Evolutionary conservation across 2,329 filamentous ascomycete species (phyloP).

Genomic region (Penicillium digitatum): DNA sequence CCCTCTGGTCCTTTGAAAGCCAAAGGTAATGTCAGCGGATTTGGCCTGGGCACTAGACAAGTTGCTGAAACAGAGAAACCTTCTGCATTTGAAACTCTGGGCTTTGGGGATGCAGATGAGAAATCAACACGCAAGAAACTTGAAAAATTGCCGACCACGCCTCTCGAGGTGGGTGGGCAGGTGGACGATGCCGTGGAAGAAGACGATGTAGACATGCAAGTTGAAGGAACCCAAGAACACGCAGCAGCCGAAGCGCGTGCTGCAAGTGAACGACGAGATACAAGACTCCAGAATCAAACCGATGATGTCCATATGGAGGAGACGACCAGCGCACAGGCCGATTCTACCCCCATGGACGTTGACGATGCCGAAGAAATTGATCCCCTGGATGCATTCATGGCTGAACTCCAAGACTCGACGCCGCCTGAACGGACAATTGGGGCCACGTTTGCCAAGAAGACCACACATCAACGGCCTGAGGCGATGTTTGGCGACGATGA

Average conservation of each 20-base stretch:
- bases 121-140: constrained; percentile 82
- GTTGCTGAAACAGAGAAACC: constrained; percentile 62
- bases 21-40: constrained; percentile 72
- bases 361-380: constrained; percentile 64
- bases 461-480: constrained; percentile 64
- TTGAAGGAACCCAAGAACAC: constrained; percentile 81
- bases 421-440: constrained; percentile 40
- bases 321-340: constrained; percentile 33
- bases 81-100: constrained; percentile 67
- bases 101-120: constrained; percentile 87
- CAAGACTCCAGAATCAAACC: constrained; percentile 53
- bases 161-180: constrained; percentile 60
- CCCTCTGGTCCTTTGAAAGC: constrained; percentile 56
- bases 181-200: constrained; percentile 63
- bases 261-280: constrained; percentile 78
- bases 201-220: constrained; percentile 69
- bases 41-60: constrained; percentile 71
- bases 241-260: constrained; percentile 78
- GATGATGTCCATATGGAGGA: constrained; percentile 48
- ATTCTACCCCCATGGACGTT: constrained; percentile 39
- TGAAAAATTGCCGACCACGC: constrained; percentile 78
- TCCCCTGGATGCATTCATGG: constrained; percentile 97
- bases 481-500: constrained; percentile 84
- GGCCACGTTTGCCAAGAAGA: constrained; percentile 43
- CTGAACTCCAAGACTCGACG: constrained; percentile 55